Evolutionary conservation across 192 early-diverging fungal species (phyloP).

Genomic region (Paraglomus occultum): DNA sequence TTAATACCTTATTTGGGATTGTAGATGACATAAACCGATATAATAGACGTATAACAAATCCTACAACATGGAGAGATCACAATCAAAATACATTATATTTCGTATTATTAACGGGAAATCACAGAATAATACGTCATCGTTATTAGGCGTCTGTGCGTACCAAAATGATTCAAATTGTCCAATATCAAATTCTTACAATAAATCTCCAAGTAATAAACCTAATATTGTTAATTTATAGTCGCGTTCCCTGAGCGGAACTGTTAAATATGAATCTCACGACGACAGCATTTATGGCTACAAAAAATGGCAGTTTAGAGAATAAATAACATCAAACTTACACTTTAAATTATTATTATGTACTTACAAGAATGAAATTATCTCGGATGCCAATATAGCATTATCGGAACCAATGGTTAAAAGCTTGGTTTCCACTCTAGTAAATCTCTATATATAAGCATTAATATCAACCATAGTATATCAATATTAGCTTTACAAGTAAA

Average conservation of each 20-base stretch:
- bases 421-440: too few relatives aligned
- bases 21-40: too few relatives aligned
- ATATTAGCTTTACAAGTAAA: too few relatives aligned
- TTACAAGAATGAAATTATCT: conserved; percentile 19
- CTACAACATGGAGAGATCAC: too few relatives aligned
- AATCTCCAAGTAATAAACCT: conserved; percentile 2
- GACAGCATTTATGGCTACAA: conserved; percentile 5
- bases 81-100: too few relatives aligned
- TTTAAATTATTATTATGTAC: conserved; percentile 5
- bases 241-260: neutral
- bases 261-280: neutral
- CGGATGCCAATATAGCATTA: conserved; percentile 12
- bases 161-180: conserved; percentile 5
- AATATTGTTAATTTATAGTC: neutral
- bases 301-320: conserved; percentile 6
- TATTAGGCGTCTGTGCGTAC: too few relatives aligned
- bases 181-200: conserved; percentile 11
- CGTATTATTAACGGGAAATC: too few relatives aligned
- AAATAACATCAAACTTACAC: conserved; percentile 9
- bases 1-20: too few relatives aligned
- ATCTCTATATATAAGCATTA: too few relatives aligned
- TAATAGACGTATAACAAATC: too few relatives aligned
- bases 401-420: neutral
- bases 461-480: too few relatives aligned
- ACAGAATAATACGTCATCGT: too few relatives aligned